Percentiles rank a stretch among this genome's conserved stretches.
These are phyloP conservation scores for Bruguiera gymnorhiza DNA, from an alignment of 345 rosid species.

Conservation along the genomic window DNA sequence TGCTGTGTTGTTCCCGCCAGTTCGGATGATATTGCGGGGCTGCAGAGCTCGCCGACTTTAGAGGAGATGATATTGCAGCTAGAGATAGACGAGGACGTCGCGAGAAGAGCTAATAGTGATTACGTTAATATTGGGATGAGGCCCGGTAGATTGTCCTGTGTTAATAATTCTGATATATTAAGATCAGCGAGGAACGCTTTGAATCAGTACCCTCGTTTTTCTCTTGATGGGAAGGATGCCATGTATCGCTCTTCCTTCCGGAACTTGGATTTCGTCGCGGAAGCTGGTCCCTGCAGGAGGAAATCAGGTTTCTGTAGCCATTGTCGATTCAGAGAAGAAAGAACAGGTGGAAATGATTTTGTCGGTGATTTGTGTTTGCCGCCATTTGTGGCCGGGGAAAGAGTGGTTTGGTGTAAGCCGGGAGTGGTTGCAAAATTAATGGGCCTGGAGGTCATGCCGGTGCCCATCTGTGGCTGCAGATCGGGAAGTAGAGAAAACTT, in stretches of 20 bases:
- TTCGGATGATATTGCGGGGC: neutral
- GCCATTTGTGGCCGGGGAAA: slow-evolving; percentile 46
- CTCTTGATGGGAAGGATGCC: slow-evolving; percentile 87
- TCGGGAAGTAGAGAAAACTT: slow-evolving; percentile 21
- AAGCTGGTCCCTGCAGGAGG: slow-evolving; percentile 21
- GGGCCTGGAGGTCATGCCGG: slow-evolving; percentile 87
- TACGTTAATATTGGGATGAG: too few species aligned
- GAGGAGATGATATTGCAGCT: slow-evolving; percentile 86
- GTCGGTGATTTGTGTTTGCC: slow-evolving; percentile 27
- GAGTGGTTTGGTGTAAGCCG: slow-evolving; percentile 81
- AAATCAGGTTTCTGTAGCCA: slow-evolving; percentile 38
- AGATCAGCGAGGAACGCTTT: slow-evolving; percentile 77
- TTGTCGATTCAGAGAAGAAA: neutral
- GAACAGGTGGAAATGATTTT: neutral
- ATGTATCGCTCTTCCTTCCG: slow-evolving; percentile 80
- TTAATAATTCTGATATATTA: slow-evolving; percentile 71
- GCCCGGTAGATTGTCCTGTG: slow-evolving; percentile 62
- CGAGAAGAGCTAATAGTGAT: slow-evolving; percentile 38
- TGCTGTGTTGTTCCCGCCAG: too few species aligned
- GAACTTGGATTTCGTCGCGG: slow-evolving; percentile 19
- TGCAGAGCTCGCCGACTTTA: slow-evolving; percentile 35
- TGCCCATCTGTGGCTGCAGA: slow-evolving; percentile 35
- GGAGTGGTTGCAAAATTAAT: slow-evolving; percentile 89
- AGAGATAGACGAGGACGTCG: slow-evolving; percentile 71
- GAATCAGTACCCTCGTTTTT: slow-evolving; percentile 91